Evolutionary conservation across 352 stramenopile genomes (phyloP).

Genomic region (Phytopythium cucurbitacearum): DNA sequence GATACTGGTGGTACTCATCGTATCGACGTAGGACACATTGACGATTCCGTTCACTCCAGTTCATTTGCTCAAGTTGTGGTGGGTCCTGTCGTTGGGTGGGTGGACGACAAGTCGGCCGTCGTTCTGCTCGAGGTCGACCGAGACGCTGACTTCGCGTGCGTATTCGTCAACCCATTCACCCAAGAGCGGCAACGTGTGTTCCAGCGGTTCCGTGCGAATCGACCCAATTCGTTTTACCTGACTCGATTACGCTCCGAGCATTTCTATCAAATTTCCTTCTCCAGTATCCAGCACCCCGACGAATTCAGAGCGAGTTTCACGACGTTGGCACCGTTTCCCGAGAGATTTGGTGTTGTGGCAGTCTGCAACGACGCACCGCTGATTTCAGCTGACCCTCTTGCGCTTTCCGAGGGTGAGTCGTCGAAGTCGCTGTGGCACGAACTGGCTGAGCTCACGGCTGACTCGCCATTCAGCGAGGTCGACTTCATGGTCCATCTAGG

Average conservation of each 20-base stretch:
- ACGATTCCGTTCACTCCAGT: slow-evolving; percentile 11
- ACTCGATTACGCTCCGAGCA: slow-evolving; percentile 54
- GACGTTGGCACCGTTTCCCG: slow-evolving; percentile 23
- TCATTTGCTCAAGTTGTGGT: slow-evolving; percentile 35
- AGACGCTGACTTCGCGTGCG: slow-evolving; percentile 43
- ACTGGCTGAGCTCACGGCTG: slow-evolving; percentile 20
- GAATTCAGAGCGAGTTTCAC: slow-evolving; percentile 43
- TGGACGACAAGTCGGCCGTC: slow-evolving; percentile 46
- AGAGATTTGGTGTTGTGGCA: slow-evolving; percentile 33
- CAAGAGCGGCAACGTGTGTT: slow-evolving; percentile 35
- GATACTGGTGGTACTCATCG: background rate
- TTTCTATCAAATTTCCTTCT: slow-evolving; percentile 50
- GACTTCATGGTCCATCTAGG: slow-evolving; percentile 52
- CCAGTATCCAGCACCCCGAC: slow-evolving; percentile 34
- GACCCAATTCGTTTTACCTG: slow-evolving; percentile 58
- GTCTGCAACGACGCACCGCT: slow-evolving; percentile 23
- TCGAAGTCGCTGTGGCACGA: slow-evolving; percentile 20
- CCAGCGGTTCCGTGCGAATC: slow-evolving; percentile 39
- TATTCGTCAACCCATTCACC: slow-evolving; percentile 47
- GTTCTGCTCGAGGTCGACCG: slow-evolving; percentile 69
- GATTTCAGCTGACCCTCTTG: background rate
- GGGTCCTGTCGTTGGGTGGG: slow-evolving; percentile 68
- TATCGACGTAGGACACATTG: slow-evolving; percentile 11
- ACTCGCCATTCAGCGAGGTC: slow-evolving; percentile 29
- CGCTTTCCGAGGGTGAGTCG: background rate